These are phyloP conservation scores for Paramyrothecium roridum DNA, from an alignment of 2,329 filamentous ascomycete genomes.

Conservation along the genomic window DNA sequence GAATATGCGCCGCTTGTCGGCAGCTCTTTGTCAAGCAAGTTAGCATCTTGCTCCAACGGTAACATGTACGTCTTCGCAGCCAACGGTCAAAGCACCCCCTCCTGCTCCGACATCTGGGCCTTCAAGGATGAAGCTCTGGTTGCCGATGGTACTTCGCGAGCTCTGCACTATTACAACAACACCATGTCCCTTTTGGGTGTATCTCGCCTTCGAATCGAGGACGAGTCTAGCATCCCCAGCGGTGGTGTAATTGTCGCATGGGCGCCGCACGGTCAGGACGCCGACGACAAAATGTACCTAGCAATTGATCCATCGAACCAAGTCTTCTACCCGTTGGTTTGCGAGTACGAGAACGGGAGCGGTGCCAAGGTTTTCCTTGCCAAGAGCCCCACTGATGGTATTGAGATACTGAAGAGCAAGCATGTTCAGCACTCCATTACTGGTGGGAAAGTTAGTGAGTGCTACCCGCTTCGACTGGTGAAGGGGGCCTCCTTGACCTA, in stretches of 20 bases:
- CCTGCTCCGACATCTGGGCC: constrained; percentile 20
- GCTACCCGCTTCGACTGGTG: not conserved
- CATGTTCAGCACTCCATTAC: not conserved
- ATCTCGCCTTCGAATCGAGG: constrained; percentile 20
- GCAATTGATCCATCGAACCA: constrained; percentile 14
- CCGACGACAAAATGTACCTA: constrained; percentile 12
- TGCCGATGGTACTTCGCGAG: constrained; percentile 15
- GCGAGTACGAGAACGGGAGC: constrained; percentile 17
- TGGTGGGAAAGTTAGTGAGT: not conserved
- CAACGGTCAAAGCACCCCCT: constrained; percentile 11
- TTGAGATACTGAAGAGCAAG: not conserved
- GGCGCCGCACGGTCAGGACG: constrained; percentile 7
- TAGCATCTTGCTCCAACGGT: constrained; percentile 28
- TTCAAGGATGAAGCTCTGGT: constrained; percentile 13
- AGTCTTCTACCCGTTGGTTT: constrained; percentile 23
- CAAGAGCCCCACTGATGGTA: not conserved
- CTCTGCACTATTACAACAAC: constrained; percentile 30
- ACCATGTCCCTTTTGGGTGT: constrained; percentile 27
- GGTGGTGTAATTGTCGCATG: constrained; percentile 13
- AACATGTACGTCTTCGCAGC: constrained; percentile 25
- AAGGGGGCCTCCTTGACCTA: not conserved
- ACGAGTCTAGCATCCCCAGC: constrained; percentile 11
- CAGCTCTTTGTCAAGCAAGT: constrained; percentile 10
- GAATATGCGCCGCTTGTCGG: constrained; percentile 17
- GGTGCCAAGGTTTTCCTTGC: constrained; percentile 23